Evolutionary conservation across 2,329 filamentous ascomycete genomes (phyloP).

Genomic region (Lasiodiplodia sp.): DNA sequence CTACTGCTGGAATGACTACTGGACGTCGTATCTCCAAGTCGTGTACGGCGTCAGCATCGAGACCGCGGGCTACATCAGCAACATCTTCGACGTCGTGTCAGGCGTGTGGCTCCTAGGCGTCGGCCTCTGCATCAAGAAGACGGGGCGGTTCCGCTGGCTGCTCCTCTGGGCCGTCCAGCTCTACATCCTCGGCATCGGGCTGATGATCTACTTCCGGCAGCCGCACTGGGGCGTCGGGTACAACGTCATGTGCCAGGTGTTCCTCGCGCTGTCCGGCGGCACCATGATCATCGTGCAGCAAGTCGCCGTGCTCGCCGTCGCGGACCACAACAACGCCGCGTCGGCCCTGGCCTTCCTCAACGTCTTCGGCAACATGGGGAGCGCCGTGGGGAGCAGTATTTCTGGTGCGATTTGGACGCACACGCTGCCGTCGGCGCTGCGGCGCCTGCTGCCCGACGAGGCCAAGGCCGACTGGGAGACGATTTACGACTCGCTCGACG

Average conservation of each 20-base stretch:
- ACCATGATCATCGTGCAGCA: slow-evolving; percentile 39
- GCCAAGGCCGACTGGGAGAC: slow-evolving; percentile 44
- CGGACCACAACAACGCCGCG: slow-evolving; percentile 64
- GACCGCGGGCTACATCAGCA: slow-evolving; percentile 47
- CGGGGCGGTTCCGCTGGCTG: slow-evolving; percentile 33
- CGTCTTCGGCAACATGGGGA: slow-evolving; percentile 65
- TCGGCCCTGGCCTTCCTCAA: slow-evolving; percentile 67
- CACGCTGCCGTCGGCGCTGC: slow-evolving; percentile 62
- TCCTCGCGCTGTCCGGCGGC: slow-evolving; percentile 40
- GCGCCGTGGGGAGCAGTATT: slow-evolving; percentile 54
- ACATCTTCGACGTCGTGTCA: slow-evolving; percentile 47
- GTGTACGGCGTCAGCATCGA: slow-evolving; percentile 43
- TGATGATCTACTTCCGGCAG: slow-evolving; percentile 40
- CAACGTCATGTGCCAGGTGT: slow-evolving; percentile 42
- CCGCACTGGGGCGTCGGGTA: slow-evolving; percentile 12
- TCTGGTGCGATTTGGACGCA: slow-evolving; percentile 71
- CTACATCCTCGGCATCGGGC: slow-evolving; percentile 35
- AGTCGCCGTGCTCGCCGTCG: slow-evolving; percentile 23
- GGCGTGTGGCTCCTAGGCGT: slow-evolving; percentile 37
- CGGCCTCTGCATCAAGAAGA: slow-evolving; percentile 24
- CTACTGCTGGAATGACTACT: slow-evolving; percentile 49
- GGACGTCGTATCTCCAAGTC: slow-evolving; percentile 50
- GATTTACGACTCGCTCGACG: slow-evolving; percentile 61
- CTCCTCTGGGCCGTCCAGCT: slow-evolving; percentile 27
- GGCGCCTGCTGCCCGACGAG: slow-evolving; percentile 53